Percentiles rank a stretch among this genome's conserved stretches.
phyloP scores from a whole-genome alignment of 129 eudicot species.

The Artemisia argyi region DNA sequence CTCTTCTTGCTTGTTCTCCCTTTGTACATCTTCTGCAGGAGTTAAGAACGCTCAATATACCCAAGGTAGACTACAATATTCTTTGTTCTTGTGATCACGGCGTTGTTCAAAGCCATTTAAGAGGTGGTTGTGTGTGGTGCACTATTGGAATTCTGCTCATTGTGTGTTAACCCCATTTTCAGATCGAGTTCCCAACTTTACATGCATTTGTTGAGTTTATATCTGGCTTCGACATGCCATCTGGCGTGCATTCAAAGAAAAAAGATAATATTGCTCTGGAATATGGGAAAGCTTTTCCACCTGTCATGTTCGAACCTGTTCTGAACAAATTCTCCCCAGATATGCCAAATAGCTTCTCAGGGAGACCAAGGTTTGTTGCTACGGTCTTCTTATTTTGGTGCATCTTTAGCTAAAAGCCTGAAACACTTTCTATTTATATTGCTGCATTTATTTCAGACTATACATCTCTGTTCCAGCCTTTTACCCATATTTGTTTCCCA shows the following conservation, averaged over 20 bases:
- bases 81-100: not conserved
- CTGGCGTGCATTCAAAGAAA: slow-evolving; percentile 38
- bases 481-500: no score
- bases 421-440: no score
- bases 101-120: slow-evolving; percentile 3
- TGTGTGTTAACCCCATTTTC: slow-evolving; percentile 15
- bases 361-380: slow-evolving; percentile 67
- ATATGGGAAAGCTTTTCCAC: slow-evolving; percentile 60
- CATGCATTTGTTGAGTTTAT: slow-evolving; percentile 64
- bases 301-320: slow-evolving; percentile 72
- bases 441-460: no score
- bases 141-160: slow-evolving; percentile 10
- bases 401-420: no score
- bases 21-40: slow-evolving; percentile 66
- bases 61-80: slow-evolving; percentile 47
- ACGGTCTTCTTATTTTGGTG: not conserved
- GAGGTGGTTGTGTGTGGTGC: slow-evolving; percentile 15
- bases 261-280: slow-evolving; percentile 33
- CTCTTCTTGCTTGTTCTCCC: slow-evolving; percentile 81
- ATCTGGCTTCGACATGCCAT: slow-evolving; percentile 53
- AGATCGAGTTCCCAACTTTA: slow-evolving; percentile 67
- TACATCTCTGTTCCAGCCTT: no score
- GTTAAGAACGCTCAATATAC: slow-evolving; percentile 56
- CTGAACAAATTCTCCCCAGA: slow-evolving; percentile 75
- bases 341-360: slow-evolving; percentile 61